Evolutionary conservation across 2,329 filamentous ascomycete genomes (phyloP).

Genomic region (Cryphonectria parasitica): DNA sequence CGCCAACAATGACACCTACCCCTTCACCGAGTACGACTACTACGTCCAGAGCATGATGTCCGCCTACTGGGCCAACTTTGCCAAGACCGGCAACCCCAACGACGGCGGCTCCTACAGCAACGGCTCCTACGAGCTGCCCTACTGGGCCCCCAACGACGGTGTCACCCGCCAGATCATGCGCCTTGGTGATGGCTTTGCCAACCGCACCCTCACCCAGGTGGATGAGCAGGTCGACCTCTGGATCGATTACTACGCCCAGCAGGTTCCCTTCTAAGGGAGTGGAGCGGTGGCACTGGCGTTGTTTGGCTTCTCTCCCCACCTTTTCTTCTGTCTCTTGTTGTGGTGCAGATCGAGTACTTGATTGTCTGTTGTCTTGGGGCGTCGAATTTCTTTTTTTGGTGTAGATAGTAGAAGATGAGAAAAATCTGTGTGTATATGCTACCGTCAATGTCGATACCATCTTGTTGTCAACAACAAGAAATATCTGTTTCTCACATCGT

Average conservation of each 20-base stretch:
- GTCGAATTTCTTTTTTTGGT: background rate
- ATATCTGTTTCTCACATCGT: background rate
- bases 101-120: slow-evolving; percentile 18
- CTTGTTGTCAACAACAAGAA: background rate
- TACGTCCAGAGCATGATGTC: slow-evolving; percentile 38
- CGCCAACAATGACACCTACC: slow-evolving; percentile 35
- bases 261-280: background rate
- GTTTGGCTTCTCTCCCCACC: background rate
- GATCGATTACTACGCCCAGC: slow-evolving; percentile 11
- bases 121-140: slow-evolving; percentile 12
- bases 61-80: slow-evolving; percentile 43
- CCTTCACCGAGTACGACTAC: slow-evolving; percentile 36
- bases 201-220: slow-evolving; percentile 9
- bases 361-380: no score
- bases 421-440: background rate
- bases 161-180: slow-evolving; percentile 13
- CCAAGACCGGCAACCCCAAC: slow-evolving; percentile 32
- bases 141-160: slow-evolving; percentile 22
- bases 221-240: slow-evolving; percentile 10
- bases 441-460: background rate
- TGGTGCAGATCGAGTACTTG: no score
- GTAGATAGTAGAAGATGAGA: background rate
- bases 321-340: no score
- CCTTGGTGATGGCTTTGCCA: slow-evolving; percentile 16
- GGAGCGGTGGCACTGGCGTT: background rate